Percentiles rank a stretch among this genome's conserved stretches.
Conservation (phyloP, 441 rosid genomes). For the Bocquillonia castaneifolia region DNA sequence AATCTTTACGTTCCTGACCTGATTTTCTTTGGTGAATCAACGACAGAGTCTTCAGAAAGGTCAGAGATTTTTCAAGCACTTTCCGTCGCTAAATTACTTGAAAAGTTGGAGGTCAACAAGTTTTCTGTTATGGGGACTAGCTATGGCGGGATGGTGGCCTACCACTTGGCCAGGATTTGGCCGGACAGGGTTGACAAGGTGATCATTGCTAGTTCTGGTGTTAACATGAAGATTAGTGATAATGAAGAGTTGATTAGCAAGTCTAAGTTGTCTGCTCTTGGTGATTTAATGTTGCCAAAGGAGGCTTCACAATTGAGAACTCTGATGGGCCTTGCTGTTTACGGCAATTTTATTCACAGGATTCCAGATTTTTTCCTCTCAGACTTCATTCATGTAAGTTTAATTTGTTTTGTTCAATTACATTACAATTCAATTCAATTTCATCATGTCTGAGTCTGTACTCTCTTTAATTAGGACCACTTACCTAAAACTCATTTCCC, state of each 20-base stretch:
- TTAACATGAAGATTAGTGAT: constrained; percentile 50
- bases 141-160: constrained; percentile 84
- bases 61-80: constrained; percentile 72
- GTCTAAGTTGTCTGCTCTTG: constrained; percentile 43
- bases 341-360: constrained; percentile 23
- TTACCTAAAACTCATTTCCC: too few species aligned
- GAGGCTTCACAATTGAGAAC: constrained; percentile 48
- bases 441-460: too few species aligned
- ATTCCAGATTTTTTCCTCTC: constrained; percentile 57
- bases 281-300: constrained; percentile 66
- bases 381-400: constrained; percentile 51
- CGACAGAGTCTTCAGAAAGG: constrained; percentile 45
- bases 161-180: constrained; percentile 57
- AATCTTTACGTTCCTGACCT: constrained; percentile 68
- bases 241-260: constrained; percentile 43
- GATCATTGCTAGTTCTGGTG: constrained; percentile 75
- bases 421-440: too few species aligned
- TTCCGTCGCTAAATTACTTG: constrained; percentile 45
- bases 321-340: constrained; percentile 41
- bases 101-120: constrained; percentile 41
- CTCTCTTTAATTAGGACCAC: too few species aligned
- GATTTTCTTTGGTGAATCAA: constrained; percentile 65
- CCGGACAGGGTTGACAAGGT: constrained; percentile 75
- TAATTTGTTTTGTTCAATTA: neutral
- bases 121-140: constrained; percentile 66